These are phyloP conservation scores for Tetrapisispora nanseiensis DNA, from an alignment of 805 yeast species.

Conservation along the genomic window DNA sequence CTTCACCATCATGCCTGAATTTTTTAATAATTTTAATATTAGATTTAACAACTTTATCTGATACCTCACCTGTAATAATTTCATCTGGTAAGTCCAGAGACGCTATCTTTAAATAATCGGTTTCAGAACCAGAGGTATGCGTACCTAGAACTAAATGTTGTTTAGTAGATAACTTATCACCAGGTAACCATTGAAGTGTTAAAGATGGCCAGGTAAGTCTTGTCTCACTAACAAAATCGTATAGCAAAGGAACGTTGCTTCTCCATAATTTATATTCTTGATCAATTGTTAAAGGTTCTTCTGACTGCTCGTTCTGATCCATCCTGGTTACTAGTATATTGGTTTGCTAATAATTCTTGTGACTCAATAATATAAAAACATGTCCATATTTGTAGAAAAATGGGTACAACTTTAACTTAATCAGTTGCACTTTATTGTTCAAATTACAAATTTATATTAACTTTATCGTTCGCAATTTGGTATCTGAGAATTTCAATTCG, in stretches of 20 bases:
- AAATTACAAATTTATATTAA: too few species aligned
- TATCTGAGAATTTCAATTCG: not conserved
- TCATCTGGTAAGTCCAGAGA: slow-evolving; percentile 47
- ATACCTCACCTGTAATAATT: slow-evolving; percentile 20
- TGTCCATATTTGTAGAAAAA: too few species aligned
- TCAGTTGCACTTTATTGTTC: too few species aligned
- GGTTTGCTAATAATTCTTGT: too few species aligned
- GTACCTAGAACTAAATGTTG: slow-evolving; percentile 59
- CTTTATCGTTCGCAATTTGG: too few species aligned
- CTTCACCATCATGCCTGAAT: slow-evolving; percentile 51
- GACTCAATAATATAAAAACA: too few species aligned
- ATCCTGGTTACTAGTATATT: not conserved
- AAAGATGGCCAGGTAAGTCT: slow-evolving; percentile 76
- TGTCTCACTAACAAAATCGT: slow-evolving; percentile 72
- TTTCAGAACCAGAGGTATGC: slow-evolving; percentile 62
- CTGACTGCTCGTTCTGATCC: not conserved
- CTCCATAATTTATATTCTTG: slow-evolving; percentile 73
- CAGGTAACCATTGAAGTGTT: slow-evolving; percentile 69
- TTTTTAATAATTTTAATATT: slow-evolving; percentile 54
- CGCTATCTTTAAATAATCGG: slow-evolving; percentile 57
- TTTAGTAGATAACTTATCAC: slow-evolving; percentile 25
- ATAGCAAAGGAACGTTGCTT: slow-evolving; percentile 72
- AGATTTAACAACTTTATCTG: slow-evolving; percentile 25
- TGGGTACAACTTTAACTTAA: too few species aligned
- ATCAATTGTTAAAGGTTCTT: slow-evolving; percentile 17